Percentiles rank a stretch among this genome's conserved stretches.
Conservation (phyloP, 257 asterid genomes). For the Nyctanthes arbortristis region DNA sequence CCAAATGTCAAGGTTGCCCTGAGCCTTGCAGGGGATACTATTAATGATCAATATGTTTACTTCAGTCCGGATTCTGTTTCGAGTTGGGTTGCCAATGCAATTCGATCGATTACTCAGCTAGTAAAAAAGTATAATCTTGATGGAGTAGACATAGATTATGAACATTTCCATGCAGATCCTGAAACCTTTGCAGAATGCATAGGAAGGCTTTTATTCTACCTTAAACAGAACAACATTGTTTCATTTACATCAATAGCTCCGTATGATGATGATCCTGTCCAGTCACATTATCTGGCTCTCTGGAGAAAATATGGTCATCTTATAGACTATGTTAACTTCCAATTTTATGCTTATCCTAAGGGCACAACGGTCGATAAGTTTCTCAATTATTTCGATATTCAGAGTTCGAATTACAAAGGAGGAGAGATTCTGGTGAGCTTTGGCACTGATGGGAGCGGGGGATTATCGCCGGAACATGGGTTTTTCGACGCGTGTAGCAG, state of each 20-base stretch:
- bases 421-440: conserved; percentile 61
- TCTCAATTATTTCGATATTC: conserved; percentile 53
- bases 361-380: conserved; percentile 56
- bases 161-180: conserved; percentile 62
- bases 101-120: conserved; percentile 47
- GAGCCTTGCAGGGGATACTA: conserved; percentile 72
- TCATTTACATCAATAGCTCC: conserved; percentile 72
- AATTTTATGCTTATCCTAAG: conserved; percentile 60
- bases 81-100: conserved; percentile 72
- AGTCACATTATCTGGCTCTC: conserved; percentile 58
- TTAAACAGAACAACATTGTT: conserved; percentile 50
- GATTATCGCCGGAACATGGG: conserved; percentile 59
- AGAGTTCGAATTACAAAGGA: conserved; percentile 50
- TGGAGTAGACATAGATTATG: conserved; percentile 76
- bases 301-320: conserved; percentile 61
- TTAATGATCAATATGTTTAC: conserved; percentile 24
- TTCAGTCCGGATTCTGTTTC: conserved; percentile 48
- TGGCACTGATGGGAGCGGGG: conserved; percentile 67
- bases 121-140: conserved; percentile 55
- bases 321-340: conserved; percentile 72
- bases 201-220: conserved; percentile 50
- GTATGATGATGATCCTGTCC: conserved; percentile 43
- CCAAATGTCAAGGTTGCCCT: conserved; percentile 62
- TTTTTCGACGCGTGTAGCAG: conserved; percentile 59
- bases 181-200: conserved; percentile 74